phyloP scores from a whole-genome alignment of 306 rosid species.

The Begonia peltatifolia region DNA sequence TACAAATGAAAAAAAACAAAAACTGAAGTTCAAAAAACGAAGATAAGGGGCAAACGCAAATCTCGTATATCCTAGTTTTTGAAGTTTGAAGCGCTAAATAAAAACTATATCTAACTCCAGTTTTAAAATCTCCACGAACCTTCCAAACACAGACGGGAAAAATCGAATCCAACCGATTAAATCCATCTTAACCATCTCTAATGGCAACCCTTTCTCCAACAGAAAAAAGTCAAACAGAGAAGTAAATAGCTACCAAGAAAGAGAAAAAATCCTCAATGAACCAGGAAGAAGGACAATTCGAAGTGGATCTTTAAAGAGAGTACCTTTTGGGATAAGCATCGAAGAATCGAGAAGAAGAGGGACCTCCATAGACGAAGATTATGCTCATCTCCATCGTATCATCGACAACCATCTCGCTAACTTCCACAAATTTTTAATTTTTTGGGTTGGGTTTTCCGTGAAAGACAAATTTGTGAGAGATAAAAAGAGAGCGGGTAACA shows the following conservation, averaged over 20 bases:
- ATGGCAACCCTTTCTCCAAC: background rate
- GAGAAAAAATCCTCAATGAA: slow-evolving; percentile 8
- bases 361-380: slow-evolving; percentile 40
- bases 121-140: slow-evolving; percentile 33
- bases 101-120: slow-evolving; percentile 28
- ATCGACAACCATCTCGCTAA: slow-evolving; percentile 30
- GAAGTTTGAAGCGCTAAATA: no score
- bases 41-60: background rate
- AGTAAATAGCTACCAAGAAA: background rate
- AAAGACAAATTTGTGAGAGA: background rate
- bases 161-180: slow-evolving; percentile 44
- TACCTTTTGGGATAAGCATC: slow-evolving; percentile 69
- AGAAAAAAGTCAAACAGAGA: background rate
- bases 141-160: slow-evolving; percentile 47
- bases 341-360: slow-evolving; percentile 48
- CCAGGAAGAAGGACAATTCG: slow-evolving; percentile 10
- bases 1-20: slow-evolving; percentile 1
- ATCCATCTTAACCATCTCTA: slow-evolving; percentile 23
- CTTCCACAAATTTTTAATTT: background rate
- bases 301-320: slow-evolving; percentile 28
- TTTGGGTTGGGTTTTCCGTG: background rate
- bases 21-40: slow-evolving; percentile 15
- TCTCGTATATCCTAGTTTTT: slow-evolving; percentile 4
- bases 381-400: slow-evolving; percentile 45
- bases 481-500: background rate